phyloP scores from a whole-genome alignment of 345 rosid genomes.

The Salix viminalis region DNA sequence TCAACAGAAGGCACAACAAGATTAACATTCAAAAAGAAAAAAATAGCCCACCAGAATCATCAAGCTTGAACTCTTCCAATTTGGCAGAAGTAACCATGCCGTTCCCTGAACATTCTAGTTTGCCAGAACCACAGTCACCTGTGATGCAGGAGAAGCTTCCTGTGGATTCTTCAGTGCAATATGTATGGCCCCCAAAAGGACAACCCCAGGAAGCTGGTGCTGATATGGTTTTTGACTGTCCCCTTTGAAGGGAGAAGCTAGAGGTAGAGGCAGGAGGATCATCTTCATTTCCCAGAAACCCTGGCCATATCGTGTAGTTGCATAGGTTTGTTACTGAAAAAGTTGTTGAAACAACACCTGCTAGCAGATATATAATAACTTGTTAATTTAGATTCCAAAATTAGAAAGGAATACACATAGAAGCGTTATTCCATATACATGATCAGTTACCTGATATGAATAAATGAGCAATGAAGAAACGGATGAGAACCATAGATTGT shows the following conservation, averaged over 20 bases:
- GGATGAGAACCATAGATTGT: no score
- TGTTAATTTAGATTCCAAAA: background rate
- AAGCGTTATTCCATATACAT: no score
- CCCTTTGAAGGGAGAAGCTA: slow-evolving; percentile 72
- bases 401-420: no score
- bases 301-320: slow-evolving; percentile 79
- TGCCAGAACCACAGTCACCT: slow-evolving; percentile 78
- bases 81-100: slow-evolving; percentile 79
- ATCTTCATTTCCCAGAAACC: slow-evolving; percentile 66
- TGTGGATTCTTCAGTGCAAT: slow-evolving; percentile 59
- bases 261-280: slow-evolving; percentile 58
- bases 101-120: slow-evolving; percentile 63
- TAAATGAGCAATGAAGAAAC: no score
- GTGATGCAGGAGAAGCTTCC: slow-evolving; percentile 67
- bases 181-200: slow-evolving; percentile 82
- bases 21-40: slow-evolving; percentile 72
- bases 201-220: slow-evolving; percentile 87
- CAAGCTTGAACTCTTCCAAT: slow-evolving; percentile 70
- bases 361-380: background rate
- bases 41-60: slow-evolving; percentile 49
- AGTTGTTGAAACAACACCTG: slow-evolving; percentile 50
- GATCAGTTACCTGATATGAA: no score
- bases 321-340: slow-evolving; percentile 67
- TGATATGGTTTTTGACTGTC: slow-evolving; percentile 44
- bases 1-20: slow-evolving; percentile 68